These are phyloP conservation scores for Leccinum subrobustum DNA, from an alignment of 1,284 basidiomycete genomes.

Conservation along the genomic window DNA sequence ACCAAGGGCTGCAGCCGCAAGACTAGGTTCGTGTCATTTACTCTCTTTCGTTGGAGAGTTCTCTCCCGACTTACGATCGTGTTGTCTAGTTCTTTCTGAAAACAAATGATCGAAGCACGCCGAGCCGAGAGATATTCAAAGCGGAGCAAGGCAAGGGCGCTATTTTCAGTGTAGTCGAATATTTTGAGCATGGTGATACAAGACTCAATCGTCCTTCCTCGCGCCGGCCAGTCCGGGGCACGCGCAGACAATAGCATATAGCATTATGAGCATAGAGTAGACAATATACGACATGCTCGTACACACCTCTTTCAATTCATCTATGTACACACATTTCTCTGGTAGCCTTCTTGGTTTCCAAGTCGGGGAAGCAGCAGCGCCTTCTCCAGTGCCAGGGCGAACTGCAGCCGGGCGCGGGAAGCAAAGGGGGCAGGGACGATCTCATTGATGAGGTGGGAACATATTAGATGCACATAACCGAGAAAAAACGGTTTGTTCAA, in stretches of 20 bases:
- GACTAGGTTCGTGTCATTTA: conserved; percentile 34
- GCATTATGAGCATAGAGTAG: conserved; percentile 31
- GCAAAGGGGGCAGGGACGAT: conserved; percentile 64
- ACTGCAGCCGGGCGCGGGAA: conserved; percentile 63
- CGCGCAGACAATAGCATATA: conserved; percentile 28
- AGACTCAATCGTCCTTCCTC: no score
- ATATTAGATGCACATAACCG: conserved; percentile 37
- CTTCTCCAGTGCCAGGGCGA: conserved; percentile 63
- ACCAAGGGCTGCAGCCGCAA: conserved; percentile 35
- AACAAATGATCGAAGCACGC: no score
- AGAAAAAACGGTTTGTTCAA: neutral
- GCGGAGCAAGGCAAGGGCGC: conserved; percentile 1
- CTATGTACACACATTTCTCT: no score
- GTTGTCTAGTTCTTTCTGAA: conserved; percentile 25
- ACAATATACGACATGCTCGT: conserved; percentile 38
- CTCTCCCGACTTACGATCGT: neutral
- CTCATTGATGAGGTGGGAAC: conserved; percentile 90
- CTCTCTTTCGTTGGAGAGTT: neutral
- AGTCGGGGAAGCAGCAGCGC: conserved; percentile 63
- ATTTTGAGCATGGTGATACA: conserved; percentile 2
- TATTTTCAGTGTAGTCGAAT: conserved; percentile 24
- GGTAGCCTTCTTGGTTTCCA: no score
- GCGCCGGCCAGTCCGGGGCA: neutral
- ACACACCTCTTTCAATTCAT: conserved; percentile 33
- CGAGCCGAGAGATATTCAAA: conserved; percentile 6